These are phyloP conservation scores for Trichothecium roseum DNA, from an alignment of 2,329 filamentous ascomycete genomes.

Conservation along the genomic window DNA sequence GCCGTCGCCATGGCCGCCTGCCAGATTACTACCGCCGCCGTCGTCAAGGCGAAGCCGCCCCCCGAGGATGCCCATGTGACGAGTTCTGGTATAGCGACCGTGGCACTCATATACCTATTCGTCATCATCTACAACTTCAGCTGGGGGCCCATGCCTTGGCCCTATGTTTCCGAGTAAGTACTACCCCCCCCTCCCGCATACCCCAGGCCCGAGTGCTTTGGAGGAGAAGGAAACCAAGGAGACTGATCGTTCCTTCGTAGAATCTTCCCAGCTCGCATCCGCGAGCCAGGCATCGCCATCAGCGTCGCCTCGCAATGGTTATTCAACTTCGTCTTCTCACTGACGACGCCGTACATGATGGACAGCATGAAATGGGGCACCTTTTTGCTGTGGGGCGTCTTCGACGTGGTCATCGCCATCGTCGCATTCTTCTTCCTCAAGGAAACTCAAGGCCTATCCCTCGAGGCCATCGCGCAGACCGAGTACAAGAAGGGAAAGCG, in stretches of 20 bases:
- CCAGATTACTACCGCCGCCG: slow-evolving; percentile 30
- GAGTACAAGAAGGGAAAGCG: not conserved
- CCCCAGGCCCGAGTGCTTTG: no score
- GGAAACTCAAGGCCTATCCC: slow-evolving; percentile 49
- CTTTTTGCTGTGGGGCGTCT: slow-evolving; percentile 52
- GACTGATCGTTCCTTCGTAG: slow-evolving; percentile 22
- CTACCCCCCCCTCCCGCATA: not conserved
- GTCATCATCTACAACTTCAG: slow-evolving; percentile 51
- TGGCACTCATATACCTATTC: slow-evolving; percentile 52
- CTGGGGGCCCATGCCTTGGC: slow-evolving; percentile 57
- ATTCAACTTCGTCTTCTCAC: slow-evolving; percentile 51
- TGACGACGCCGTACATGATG: slow-evolving; percentile 40
- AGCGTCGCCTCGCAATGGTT: slow-evolving; percentile 55
- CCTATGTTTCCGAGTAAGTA: slow-evolving; percentile 41
- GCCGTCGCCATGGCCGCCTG: slow-evolving; percentile 32
- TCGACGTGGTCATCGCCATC: slow-evolving; percentile 49
- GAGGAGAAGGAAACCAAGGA: no score
- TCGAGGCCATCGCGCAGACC: slow-evolving; percentile 37
- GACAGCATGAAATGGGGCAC: slow-evolving; percentile 37
- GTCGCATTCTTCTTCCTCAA: slow-evolving; percentile 53
- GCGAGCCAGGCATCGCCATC: slow-evolving; percentile 51
- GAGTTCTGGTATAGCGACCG: slow-evolving; percentile 34
- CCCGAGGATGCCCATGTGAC: slow-evolving; percentile 19
- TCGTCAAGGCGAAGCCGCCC: slow-evolving; percentile 28
- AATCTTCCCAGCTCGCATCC: slow-evolving; percentile 49